Conservation (phyloP, 768 basidiomycete genomes). For the Tylopilus vinaceipallidus region DNA sequence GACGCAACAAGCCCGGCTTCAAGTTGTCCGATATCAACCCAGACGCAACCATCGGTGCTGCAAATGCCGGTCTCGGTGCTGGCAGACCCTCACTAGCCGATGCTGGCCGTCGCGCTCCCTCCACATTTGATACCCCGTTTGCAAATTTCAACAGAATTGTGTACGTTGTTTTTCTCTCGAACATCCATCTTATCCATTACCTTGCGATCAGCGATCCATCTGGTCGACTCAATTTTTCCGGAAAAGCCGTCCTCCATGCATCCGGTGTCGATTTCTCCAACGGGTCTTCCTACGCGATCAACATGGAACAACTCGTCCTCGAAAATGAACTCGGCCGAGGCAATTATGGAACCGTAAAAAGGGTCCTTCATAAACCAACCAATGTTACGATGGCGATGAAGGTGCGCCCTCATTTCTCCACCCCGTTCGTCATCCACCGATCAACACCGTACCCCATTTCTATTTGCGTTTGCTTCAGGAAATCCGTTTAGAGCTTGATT, state of each 20-base stretch:
- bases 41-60: conserved; percentile 49
- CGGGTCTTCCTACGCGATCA: conserved; percentile 89
- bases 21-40: conserved; percentile 63
- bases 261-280: conserved; percentile 87
- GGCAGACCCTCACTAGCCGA: conserved; percentile 56
- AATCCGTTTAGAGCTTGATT: conserved; percentile 94
- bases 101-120: conserved; percentile 34
- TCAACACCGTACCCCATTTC: background rate
- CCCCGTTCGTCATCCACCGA: conserved; percentile 11
- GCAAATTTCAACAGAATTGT: conserved; percentile 92
- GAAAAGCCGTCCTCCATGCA: conserved; percentile 91
- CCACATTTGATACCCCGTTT: conserved; percentile 73
- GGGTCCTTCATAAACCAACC: conserved; percentile 90
- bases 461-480: conserved; percentile 54
- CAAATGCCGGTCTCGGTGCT: conserved; percentile 68
- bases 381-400: conserved; percentile 99
- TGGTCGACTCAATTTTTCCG: conserved; percentile 90
- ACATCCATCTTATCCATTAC: conserved; percentile 2
- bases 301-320: conserved; percentile 89
- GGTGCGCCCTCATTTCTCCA: conserved; percentile 43
- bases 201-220: conserved; percentile 74
- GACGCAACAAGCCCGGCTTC: conserved; percentile 52
- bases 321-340: conserved; percentile 94
- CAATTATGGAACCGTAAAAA: conserved; percentile 97
- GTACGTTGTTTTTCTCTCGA: conserved; percentile 39